Evolutionary conservation across 192 early-diverging fungal genomes (phyloP).

Genomic region (Mortierella hygrophila): DNA sequence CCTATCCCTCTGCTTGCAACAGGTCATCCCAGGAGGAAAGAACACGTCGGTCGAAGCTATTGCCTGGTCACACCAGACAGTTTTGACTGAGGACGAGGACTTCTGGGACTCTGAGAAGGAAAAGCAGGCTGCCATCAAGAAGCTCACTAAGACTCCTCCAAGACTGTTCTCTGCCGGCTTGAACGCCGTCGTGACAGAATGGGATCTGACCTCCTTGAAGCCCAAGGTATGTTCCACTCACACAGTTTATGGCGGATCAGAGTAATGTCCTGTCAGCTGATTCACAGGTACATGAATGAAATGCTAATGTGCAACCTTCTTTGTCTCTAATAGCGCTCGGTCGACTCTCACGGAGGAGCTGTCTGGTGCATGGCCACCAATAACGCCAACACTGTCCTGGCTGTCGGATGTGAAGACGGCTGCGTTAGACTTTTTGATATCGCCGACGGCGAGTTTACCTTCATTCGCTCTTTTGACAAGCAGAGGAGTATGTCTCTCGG

Average conservation of each 20-base stretch:
- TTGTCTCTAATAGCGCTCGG: constrained; percentile 57
- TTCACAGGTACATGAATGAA: not conserved
- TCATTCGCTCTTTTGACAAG: constrained; percentile 77
- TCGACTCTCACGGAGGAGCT: constrained; percentile 90
- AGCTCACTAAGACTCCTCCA: constrained; percentile 65
- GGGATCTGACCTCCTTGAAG: constrained; percentile 79
- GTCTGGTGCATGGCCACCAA: constrained; percentile 95
- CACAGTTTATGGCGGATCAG: not conserved
- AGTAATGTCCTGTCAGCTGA: not conserved
- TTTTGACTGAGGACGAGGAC: constrained; percentile 71
- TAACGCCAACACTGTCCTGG: constrained; percentile 79
- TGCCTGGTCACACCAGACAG: constrained; percentile 85
- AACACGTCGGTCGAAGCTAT: constrained; percentile 84
- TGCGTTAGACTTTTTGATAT: constrained; percentile 91
- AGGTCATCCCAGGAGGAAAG: constrained; percentile 85
- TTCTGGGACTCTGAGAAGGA: constrained; percentile 77
- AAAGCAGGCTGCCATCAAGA: constrained; percentile 64
- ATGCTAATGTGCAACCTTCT: not conserved
- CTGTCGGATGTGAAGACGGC: constrained; percentile 95
- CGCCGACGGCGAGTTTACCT: constrained; percentile 74
- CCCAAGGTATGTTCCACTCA: constrained; percentile 62
- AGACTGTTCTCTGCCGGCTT: constrained; percentile 90
- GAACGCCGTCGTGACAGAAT: constrained; percentile 89
- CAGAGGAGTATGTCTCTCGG: constrained; percentile 59
- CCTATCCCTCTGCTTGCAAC: not conserved